Percentiles rank a stretch among this genome's conserved stretches.
These are phyloP conservation scores for Fusarium pseudograminearum DNA, from an alignment of 2,329 filamentous ascomycete species.

Conservation along the genomic window DNA sequence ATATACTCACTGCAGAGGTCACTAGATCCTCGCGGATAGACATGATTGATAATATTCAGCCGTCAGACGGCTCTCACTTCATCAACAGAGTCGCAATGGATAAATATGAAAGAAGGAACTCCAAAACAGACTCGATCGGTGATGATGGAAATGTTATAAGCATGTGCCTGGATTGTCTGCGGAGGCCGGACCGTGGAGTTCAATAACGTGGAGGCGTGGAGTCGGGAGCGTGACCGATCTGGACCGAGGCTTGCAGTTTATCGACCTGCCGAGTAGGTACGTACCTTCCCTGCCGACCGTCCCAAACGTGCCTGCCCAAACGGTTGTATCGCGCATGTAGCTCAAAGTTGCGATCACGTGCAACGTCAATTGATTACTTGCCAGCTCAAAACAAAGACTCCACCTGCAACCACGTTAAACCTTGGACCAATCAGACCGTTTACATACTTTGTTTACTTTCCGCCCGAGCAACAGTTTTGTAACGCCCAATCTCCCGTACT, in stretches of 20 bases:
- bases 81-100: constrained; percentile 37
- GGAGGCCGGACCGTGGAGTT: constrained; percentile 39
- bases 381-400: constrained; percentile 33
- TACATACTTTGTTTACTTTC: constrained; percentile 58
- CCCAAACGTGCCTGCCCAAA: background rate
- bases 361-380: constrained; percentile 1
- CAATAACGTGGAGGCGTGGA: constrained; percentile 40
- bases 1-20: constrained; percentile 75
- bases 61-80: constrained; percentile 40
- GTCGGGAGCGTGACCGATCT: constrained; percentile 47
- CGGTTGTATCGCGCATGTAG: constrained; percentile 3
- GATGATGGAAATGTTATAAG: constrained; percentile 42
- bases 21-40: constrained; percentile 96
- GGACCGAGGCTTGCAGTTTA: constrained; percentile 50
- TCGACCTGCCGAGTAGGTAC: constrained; percentile 33
- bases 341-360: constrained; percentile 31
- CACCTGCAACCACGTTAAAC: constrained; percentile 8
- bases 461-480: constrained; percentile 53
- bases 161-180: constrained; percentile 48
- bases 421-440: constrained; percentile 46
- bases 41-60: constrained; percentile 59
- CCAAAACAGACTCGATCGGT: constrained; percentile 16
- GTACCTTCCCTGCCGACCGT: constrained; percentile 27
- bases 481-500: constrained; percentile 32
- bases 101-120: constrained; percentile 11